Percentiles rank a stretch among this genome's conserved stretches.
phyloP scores from a whole-genome alignment of 345 rosid genomes.

The Arabidopsis thaliana region DNA sequence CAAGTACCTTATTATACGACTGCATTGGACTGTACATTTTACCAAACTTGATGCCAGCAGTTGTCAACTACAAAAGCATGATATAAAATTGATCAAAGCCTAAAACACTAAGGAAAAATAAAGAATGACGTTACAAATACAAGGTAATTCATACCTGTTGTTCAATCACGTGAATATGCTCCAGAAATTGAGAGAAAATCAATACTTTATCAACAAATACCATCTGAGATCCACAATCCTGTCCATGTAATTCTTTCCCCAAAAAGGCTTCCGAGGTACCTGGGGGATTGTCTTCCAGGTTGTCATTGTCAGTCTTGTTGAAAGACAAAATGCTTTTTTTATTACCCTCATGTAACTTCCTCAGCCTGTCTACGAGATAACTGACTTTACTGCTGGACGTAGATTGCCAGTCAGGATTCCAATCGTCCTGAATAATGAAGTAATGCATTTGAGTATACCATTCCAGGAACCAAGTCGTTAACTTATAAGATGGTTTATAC shows the following conservation, averaged over 20 bases:
- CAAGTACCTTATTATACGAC: conserved; percentile 69
- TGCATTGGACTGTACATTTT: conserved; percentile 91
- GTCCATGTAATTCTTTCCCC: conserved; percentile 36
- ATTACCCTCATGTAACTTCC: conserved; percentile 62
- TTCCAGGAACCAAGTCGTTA: conserved; percentile 10
- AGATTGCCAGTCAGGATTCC: conserved; percentile 98
- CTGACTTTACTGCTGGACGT: conserved; percentile 94
- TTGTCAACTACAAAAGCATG: conserved; percentile 58
- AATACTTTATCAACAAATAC: conserved; percentile 68
- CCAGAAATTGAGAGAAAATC: conserved; percentile 94
- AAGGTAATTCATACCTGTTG: conserved; percentile 67
- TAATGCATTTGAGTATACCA: conserved; percentile 25
- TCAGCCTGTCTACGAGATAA: conserved; percentile 77
- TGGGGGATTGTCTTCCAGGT: conserved; percentile 41
- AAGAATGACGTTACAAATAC: conserved; percentile 7
- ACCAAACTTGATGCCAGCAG: conserved; percentile 81
- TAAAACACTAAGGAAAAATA: conserved; percentile 10
- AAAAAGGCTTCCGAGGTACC: conserved; percentile 38
- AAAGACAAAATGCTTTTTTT: conserved; percentile 35
- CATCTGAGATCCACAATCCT: conserved; percentile 43
- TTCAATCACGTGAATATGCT: conserved; percentile 87
- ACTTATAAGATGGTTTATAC: conserved; percentile 21
- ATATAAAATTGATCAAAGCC: neutral
- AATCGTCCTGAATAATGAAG: conserved; percentile 71
- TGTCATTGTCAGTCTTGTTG: conserved; percentile 36